Evolutionary conservation across 371 early-diverging fungal genomes (phyloP).

Genomic region (Sanchytrium tribonematis): DNA sequence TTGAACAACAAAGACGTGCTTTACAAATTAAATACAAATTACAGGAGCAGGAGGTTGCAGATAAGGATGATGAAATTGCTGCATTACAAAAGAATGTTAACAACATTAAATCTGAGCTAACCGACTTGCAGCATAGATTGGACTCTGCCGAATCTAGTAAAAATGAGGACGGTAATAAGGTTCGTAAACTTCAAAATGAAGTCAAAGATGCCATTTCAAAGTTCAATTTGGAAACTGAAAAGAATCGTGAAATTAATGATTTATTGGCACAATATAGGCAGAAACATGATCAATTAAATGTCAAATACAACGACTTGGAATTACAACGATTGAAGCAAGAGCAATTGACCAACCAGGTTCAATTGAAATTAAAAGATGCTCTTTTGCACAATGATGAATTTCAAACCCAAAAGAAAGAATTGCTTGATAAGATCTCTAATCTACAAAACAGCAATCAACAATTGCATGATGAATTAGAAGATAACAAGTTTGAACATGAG

Average conservation of each 20-base stretch:
- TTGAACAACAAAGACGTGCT: slow-evolving; percentile 45
- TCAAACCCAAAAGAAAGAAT: slow-evolving; percentile 14
- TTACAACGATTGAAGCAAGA: slow-evolving; percentile 27
- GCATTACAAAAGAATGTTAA: slow-evolving; percentile 26
- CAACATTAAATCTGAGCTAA: slow-evolving; percentile 33
- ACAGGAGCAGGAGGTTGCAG: slow-evolving; percentile 41
- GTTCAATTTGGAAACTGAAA: slow-evolving; percentile 17
- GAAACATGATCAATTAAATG: slow-evolving; percentile 22
- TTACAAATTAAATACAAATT: slow-evolving; percentile 35
- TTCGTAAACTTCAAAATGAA: slow-evolving; percentile 19
- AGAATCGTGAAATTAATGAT: slow-evolving; percentile 24
- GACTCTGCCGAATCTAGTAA: slow-evolving; percentile 31
- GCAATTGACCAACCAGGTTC: slow-evolving; percentile 23
- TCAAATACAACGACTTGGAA: slow-evolving; percentile 29
- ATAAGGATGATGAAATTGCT: slow-evolving; percentile 30
- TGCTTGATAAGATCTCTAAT: background rate
- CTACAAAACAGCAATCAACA: background rate
- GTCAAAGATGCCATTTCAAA: slow-evolving; percentile 20
- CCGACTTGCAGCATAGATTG: slow-evolving; percentile 24
- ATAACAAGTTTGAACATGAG: background rate
- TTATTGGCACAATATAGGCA: slow-evolving; percentile 18
- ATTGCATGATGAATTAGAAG: background rate
- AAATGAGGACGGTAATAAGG: slow-evolving; percentile 19
- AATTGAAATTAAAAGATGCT: slow-evolving; percentile 4
- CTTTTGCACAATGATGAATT: slow-evolving; percentile 17